Evolutionary conservation across 768 basidiomycete species (phyloP).

Genomic region (Clitopilus passeckerianus): DNA sequence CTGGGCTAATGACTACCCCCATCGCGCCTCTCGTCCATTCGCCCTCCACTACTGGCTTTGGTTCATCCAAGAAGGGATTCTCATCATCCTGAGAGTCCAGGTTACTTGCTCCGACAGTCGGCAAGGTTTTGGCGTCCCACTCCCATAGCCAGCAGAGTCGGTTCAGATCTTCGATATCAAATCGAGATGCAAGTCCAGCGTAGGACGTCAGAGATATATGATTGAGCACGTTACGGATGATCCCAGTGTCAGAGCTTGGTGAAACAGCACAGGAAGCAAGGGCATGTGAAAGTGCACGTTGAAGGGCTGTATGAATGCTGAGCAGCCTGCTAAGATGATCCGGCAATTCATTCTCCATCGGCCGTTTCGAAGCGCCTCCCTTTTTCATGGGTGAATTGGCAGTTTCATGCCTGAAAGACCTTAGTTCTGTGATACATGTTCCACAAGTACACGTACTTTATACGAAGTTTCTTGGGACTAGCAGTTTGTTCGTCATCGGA

Average conservation of each 20-base stretch:
- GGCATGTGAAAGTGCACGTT: slow-evolving; percentile 81
- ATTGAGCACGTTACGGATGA: slow-evolving; percentile 75
- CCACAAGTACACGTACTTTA: slow-evolving; percentile 27
- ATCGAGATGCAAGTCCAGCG: slow-evolving; percentile 57
- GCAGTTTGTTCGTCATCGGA: slow-evolving; percentile 50
- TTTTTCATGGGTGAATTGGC: not conserved
- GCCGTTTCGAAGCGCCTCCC: slow-evolving; percentile 42
- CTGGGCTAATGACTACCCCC: slow-evolving; percentile 71
- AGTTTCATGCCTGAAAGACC: not conserved
- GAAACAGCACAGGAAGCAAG: slow-evolving; percentile 79
- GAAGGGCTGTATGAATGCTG: slow-evolving; percentile 62
- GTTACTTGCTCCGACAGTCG: slow-evolving; percentile 10
- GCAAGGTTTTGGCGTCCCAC: slow-evolving; percentile 59
- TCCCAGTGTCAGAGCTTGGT: slow-evolving; percentile 69
- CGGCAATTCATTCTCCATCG: slow-evolving; percentile 37
- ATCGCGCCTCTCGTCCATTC: slow-evolving; percentile 81
- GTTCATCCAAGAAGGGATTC: slow-evolving; percentile 62
- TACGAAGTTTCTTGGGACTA: slow-evolving; percentile 69
- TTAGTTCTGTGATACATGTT: not conserved
- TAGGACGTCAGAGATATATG: slow-evolving; percentile 69
- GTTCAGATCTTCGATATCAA: slow-evolving; percentile 64
- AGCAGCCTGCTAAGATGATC: slow-evolving; percentile 56
- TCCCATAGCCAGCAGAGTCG: slow-evolving; percentile 89
- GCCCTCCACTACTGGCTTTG: slow-evolving; percentile 28
- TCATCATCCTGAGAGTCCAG: slow-evolving; percentile 43